Percentiles rank a stretch among this genome's conserved stretches.
These are phyloP conservation scores for Furcasterigmium sp. DNA, from an alignment of 2,329 filamentous ascomycete genomes.

Conservation along the genomic window DNA sequence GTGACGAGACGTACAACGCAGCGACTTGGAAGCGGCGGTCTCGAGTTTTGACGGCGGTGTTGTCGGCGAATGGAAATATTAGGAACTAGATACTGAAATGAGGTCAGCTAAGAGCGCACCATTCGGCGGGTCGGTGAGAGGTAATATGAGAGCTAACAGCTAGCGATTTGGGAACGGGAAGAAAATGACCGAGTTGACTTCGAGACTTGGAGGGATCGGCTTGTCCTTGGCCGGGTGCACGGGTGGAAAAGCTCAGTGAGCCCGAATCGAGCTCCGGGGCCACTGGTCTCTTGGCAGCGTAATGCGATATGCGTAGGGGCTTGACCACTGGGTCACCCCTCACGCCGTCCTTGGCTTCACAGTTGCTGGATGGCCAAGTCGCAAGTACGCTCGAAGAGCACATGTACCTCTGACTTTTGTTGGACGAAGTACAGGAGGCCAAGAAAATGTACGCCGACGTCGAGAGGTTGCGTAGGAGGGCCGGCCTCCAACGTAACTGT, in stretches of 20 bases:
- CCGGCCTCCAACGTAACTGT: no score
- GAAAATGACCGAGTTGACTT: neutral
- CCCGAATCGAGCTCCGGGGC: neutral
- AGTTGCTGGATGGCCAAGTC: no score
- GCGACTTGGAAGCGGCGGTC: no score
- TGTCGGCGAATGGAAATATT: neutral
- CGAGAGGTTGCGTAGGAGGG: no score
- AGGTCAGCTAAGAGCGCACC: neutral
- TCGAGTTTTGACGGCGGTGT: no score
- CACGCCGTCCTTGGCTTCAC: no score
- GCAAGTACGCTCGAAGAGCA: no score
- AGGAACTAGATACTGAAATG: constrained; percentile 2
- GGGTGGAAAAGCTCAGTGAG: neutral
- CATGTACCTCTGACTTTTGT: no score
- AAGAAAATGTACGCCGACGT: no score
- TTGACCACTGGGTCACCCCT: neutral
- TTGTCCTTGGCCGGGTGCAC: neutral
- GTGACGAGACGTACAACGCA: no score
- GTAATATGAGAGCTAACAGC: neutral
- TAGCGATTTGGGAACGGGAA: neutral
- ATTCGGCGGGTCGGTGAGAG: neutral
- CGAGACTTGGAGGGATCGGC: neutral
- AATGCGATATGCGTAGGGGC: neutral
- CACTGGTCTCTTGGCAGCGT: neutral
- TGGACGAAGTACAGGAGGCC: no score